A percentile compares a stretch with the other conserved stretches of the same genome.
phyloP scores from a whole-genome alignment of 2,329 filamentous ascomycete species.

The Colletotrichum eremochloae region DNA sequence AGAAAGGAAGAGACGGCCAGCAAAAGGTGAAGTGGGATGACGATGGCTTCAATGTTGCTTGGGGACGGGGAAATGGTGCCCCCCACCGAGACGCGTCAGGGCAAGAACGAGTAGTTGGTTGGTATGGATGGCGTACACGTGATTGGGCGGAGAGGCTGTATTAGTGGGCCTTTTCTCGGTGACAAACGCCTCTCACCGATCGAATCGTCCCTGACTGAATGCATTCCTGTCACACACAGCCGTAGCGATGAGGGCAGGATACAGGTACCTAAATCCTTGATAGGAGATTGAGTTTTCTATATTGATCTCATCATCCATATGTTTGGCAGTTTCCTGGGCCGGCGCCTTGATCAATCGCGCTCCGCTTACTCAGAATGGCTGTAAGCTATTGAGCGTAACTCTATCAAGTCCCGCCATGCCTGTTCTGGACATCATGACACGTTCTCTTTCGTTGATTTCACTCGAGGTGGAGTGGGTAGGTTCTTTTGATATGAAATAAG shows the following conservation, averaged over 20 bases:
- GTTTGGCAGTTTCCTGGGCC: not conserved
- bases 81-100: not conserved
- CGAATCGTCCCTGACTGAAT: not conserved
- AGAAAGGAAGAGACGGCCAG: no score
- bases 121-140: no score
- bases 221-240: no score
- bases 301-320: no score
- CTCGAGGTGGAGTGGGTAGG: no score
- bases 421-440: not conserved
- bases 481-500: fast-evolving
- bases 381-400: not conserved
- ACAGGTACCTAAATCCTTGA: no score
- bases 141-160: not conserved
- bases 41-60: slow-evolving; percentile 4
- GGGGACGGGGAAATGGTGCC: not conserved
- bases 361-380: not conserved
- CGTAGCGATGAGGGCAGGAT: not conserved
- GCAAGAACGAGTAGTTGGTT: not conserved
- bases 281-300: fast-evolving
- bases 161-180: not conserved
- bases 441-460: not conserved
- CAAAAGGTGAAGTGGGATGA: not conserved
- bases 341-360: not conserved
- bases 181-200: not conserved
- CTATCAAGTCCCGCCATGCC: not conserved